A percentile compares a stretch with the other conserved stretches of the same genome.
These are phyloP conservation scores for Talaromyces sp. DNA, from an alignment of 2,329 filamentous ascomycete species.

Conservation along the genomic window DNA sequence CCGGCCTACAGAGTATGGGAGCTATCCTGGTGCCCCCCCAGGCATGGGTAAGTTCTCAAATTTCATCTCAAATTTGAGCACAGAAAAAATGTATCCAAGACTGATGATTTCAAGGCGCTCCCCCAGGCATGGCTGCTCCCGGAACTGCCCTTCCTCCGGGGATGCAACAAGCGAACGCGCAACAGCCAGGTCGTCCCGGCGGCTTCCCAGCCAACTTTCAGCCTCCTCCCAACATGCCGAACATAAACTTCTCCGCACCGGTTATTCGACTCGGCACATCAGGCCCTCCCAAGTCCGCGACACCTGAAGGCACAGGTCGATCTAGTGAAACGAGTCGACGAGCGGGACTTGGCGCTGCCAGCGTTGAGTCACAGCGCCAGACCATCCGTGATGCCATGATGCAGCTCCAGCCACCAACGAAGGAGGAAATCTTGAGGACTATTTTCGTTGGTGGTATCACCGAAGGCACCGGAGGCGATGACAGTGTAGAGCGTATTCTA, in stretches of 20 bases:
- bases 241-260: slow-evolving; percentile 96
- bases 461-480: slow-evolving; percentile 69
- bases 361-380: slow-evolving; percentile 62
- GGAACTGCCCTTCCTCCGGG: slow-evolving; percentile 74
- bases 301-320: slow-evolving; percentile 43
- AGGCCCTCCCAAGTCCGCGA: slow-evolving; percentile 56
- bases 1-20: slow-evolving; percentile 66
- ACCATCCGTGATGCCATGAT: slow-evolving; percentile 64
- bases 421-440: slow-evolving; percentile 85
- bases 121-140: slow-evolving; percentile 73
- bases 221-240: slow-evolving; percentile 84
- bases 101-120: slow-evolving; percentile 49
- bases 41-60: slow-evolving; percentile 65
- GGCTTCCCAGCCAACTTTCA: slow-evolving; percentile 80
- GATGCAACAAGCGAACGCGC: slow-evolving; percentile 67
- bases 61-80: neutral
- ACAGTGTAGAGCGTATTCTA: slow-evolving; percentile 72
- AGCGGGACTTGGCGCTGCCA: slow-evolving; percentile 56
- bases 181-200: slow-evolving; percentile 73
- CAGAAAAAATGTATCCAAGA: neutral
- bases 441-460: slow-evolving; percentile 86
- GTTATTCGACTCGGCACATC: slow-evolving; percentile 88
- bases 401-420: slow-evolving; percentile 72
- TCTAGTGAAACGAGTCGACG: slow-evolving; percentile 46
- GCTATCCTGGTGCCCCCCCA: slow-evolving; percentile 69